These are phyloP conservation scores for Suhomyces choctaworum DNA, from an alignment of 1,139 yeast genomes.

Conservation along the genomic window DNA sequence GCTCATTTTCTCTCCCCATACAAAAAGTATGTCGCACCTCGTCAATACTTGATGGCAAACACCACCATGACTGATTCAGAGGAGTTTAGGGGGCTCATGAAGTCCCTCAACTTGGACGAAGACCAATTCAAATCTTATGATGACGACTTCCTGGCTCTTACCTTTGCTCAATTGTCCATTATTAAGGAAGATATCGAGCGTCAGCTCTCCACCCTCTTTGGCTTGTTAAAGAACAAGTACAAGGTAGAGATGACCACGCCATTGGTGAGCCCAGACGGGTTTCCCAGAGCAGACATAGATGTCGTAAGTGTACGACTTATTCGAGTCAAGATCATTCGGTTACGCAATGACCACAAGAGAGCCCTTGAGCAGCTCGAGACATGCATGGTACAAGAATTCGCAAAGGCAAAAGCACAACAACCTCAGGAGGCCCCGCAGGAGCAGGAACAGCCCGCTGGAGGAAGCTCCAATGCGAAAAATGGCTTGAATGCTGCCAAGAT, in stretches of 20 bases:
- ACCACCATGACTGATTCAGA: constrained; percentile 8
- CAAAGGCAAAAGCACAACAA: constrained; percentile 8
- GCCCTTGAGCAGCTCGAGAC: constrained; percentile 51
- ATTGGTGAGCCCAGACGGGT: constrained; percentile 71
- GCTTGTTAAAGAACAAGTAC: constrained; percentile 30
- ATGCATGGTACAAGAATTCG: constrained; percentile 47
- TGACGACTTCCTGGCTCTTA: constrained; percentile 21
- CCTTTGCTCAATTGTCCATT: constrained; percentile 30
- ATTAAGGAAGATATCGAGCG: constrained; percentile 36
- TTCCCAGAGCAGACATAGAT: constrained; percentile 82
- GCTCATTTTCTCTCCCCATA: too few species aligned
- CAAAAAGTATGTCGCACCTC: background rate
- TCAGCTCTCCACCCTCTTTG: constrained; percentile 35
- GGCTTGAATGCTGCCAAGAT: background rate
- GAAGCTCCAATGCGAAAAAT: too few species aligned
- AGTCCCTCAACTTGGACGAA: constrained; percentile 36
- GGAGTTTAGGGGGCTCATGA: constrained; percentile 41
- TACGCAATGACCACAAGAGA: constrained; percentile 64
- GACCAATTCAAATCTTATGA: constrained; percentile 25
- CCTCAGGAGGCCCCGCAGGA: background rate
- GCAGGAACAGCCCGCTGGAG: background rate
- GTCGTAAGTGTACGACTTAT: constrained; percentile 65
- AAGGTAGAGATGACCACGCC: constrained; percentile 64
- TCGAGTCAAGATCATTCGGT: constrained; percentile 63
- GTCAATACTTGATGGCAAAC: constrained; percentile 2